Conservation (phyloP, 179 eudicot genomes). For the Drosera spatulata region DNA sequence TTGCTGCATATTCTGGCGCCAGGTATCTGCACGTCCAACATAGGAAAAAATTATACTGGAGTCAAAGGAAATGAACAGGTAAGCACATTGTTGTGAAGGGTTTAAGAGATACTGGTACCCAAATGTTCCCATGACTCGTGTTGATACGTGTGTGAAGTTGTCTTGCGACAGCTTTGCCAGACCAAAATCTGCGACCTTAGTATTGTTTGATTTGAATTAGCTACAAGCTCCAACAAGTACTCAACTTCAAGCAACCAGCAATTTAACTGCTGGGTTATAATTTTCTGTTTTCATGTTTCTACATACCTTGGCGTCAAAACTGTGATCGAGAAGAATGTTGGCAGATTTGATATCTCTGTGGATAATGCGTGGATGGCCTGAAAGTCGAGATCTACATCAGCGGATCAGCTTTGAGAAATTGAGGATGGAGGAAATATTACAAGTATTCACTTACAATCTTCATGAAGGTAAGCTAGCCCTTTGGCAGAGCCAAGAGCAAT, state of each 20-base stretch:
- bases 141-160: conserved; percentile 73
- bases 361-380: conserved; percentile 92
- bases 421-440: no score
- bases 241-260: no score
- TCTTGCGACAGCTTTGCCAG: conserved; percentile 84
- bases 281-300: no score
- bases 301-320: conserved; percentile 78
- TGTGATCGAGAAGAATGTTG: conserved; percentile 74
- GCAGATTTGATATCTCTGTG: conserved; percentile 89
- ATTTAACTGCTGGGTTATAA: no score
- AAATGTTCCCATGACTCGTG: conserved; percentile 93
- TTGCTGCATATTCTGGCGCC: conserved; percentile 95
- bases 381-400: background rate
- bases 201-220: background rate
- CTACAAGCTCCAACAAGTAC: no score
- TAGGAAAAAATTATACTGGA: no score
- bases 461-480: conserved; percentile 92
- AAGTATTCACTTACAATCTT: conserved; percentile 64
- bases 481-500: conserved; percentile 92
- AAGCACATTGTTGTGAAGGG: no score
- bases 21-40: conserved; percentile 41
- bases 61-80: no score
- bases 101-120: conserved; percentile 40
- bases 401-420: background rate
- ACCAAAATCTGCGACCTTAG: conserved; percentile 98